phyloP scores from a whole-genome alignment of 768 basidiomycete species.

The Mycena galericulata region DNA sequence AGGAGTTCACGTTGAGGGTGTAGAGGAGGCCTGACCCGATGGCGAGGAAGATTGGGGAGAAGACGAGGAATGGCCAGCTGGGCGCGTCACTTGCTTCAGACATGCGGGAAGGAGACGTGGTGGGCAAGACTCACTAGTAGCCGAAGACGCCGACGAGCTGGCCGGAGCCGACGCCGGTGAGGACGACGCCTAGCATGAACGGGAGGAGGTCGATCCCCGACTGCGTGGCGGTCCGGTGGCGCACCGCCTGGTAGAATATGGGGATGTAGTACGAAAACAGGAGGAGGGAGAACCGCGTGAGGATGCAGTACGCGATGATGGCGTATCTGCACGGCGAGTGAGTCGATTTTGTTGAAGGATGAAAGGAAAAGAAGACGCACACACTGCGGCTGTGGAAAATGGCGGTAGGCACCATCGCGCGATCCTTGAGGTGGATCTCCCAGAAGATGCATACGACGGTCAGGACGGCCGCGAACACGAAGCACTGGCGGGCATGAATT shows the following conservation, averaged over 20 bases:
- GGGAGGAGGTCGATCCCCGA: conserved; percentile 36
- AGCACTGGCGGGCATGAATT: background rate
- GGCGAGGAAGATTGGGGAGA: conserved; percentile 23
- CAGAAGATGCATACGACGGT: background rate
- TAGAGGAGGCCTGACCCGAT: conserved; percentile 31
- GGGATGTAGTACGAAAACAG: conserved; percentile 36
- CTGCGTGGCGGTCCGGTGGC: conserved; percentile 17
- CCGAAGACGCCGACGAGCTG: conserved; percentile 18
- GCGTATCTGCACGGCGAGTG: too few relatives aligned
- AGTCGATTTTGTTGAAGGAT: too few relatives aligned
- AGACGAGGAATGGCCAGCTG: conserved; percentile 25
- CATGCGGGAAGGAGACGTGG: too few relatives aligned
- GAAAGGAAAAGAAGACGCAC: too few relatives aligned
- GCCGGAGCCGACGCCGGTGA: conserved; percentile 24
- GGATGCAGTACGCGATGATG: conserved; percentile 19
- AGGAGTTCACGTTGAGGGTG: conserved; percentile 10
- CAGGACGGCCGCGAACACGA: background rate
- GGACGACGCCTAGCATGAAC: conserved; percentile 27
- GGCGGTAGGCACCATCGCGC: background rate
- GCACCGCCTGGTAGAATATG: conserved; percentile 34
- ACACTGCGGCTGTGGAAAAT: too few relatives aligned
- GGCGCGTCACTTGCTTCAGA: too few relatives aligned
- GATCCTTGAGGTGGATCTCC: background rate
- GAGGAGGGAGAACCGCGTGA: conserved; percentile 27
- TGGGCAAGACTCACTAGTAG: too few relatives aligned